Evolutionary conservation across 441 rosid species (phyloP).

Genomic region (Arabidopsis lyrata): DNA sequence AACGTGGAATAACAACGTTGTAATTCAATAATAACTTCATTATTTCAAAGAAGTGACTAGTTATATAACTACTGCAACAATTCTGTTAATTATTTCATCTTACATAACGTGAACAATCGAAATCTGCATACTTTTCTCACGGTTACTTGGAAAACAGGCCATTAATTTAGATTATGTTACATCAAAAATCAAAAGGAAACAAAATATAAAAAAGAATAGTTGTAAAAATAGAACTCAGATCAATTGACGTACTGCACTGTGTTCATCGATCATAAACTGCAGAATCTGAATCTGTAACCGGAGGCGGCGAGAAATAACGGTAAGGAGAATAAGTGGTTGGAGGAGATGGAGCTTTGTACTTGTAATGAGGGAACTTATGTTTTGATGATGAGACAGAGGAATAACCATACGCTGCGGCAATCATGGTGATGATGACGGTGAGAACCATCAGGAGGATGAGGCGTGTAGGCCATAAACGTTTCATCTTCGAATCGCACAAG

Average conservation of each 20-base stretch:
- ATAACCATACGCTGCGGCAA: conserved; percentile 43
- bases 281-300: conserved; percentile 26
- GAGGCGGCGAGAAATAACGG: conserved; percentile 48
- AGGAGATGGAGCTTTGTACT: conserved; percentile 45
- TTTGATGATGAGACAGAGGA: conserved; percentile 37
- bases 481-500: conserved; percentile 27
- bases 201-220: not conserved
- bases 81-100: conserved; percentile 6
- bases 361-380: conserved; percentile 50
- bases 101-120: conserved; percentile 5
- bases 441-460: conserved; percentile 15
- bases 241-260: conserved; percentile 2
- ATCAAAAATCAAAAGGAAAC: conserved; percentile 10
- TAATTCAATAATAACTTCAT: conserved; percentile 5
- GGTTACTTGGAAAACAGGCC: conserved; percentile 16
- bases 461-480: conserved; percentile 39
- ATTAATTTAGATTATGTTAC: not conserved
- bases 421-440: conserved; percentile 34
- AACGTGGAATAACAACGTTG: not conserved
- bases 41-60: not conserved
- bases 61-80: not conserved
- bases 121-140: conserved; percentile 26
- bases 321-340: conserved; percentile 45
- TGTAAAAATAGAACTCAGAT: not conserved
- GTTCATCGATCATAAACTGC: conserved; percentile 28